Percentiles rank a stretch among this genome's conserved stretches.
Conservation (phyloP, 2,329 filamentous ascomycete genomes). For the Scytalidium lignicola region DNA sequence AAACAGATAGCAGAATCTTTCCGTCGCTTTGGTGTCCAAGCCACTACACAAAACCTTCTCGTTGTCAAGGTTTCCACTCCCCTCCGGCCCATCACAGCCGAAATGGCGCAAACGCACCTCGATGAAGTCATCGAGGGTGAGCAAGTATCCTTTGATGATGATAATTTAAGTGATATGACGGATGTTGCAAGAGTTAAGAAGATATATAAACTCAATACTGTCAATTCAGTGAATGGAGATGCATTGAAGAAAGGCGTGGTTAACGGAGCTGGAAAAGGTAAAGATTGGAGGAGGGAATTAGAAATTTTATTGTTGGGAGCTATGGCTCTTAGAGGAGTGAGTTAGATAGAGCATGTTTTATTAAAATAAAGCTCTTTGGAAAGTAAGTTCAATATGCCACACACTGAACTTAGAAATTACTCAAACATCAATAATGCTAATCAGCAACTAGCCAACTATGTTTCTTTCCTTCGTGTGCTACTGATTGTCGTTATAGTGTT, state of each 20-base stretch:
- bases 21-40: constrained; percentile 75
- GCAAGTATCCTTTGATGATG: constrained; percentile 55
- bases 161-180: constrained; percentile 50
- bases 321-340: constrained; percentile 69
- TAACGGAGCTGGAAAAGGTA: constrained; percentile 28
- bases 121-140: constrained; percentile 55
- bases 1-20: constrained; percentile 84
- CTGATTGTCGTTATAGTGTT: too few relatives aligned
- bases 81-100: constrained; percentile 39
- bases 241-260: not conserved
- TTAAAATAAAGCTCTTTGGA: not conserved
- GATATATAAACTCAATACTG: constrained; percentile 74
- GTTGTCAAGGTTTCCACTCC: constrained; percentile 70
- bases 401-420: too few relatives aligned
- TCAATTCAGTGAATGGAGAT: constrained; percentile 33
- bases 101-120: constrained; percentile 55
- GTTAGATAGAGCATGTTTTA: not conserved
- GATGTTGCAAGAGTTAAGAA: constrained; percentile 72
- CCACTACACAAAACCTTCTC: constrained; percentile 66
- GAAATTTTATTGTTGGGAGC: constrained; percentile 67
- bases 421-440: too few relatives aligned
- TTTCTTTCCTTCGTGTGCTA: too few relatives aligned
- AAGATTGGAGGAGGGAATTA: constrained; percentile 46
- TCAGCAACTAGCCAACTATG: too few relatives aligned
- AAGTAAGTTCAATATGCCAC: not conserved